These are phyloP conservation scores for Clarireedia paspali DNA, from an alignment of 2,329 filamentous ascomycete genomes.

Conservation along the genomic window DNA sequence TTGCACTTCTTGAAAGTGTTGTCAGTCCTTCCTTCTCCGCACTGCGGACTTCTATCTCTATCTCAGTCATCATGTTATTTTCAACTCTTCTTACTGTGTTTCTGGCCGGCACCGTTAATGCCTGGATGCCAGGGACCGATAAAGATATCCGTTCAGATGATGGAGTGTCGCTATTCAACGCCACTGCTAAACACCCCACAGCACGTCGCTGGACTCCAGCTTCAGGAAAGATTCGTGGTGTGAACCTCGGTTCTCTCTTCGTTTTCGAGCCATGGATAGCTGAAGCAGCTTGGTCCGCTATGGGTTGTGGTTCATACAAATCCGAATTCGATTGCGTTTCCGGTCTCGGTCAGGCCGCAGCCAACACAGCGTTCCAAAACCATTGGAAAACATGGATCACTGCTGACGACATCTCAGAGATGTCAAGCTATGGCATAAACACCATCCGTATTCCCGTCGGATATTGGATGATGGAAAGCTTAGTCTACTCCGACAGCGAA, in stretches of 20 bases:
- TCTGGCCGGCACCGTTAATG: background rate
- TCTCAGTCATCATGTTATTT: background rate
- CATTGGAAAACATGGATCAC: constrained; percentile 44
- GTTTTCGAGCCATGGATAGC: constrained; percentile 43
- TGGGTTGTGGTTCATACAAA: constrained; percentile 36
- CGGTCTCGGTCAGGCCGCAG: constrained; percentile 36
- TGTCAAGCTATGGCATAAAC: constrained; percentile 39
- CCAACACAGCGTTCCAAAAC: constrained; percentile 35
- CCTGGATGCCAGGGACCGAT: constrained; percentile 6
- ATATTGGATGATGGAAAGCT: constrained; percentile 41
- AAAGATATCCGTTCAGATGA: background rate
- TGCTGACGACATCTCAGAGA: constrained; percentile 36
- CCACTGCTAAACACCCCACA: constrained; percentile 1
- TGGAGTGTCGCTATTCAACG: constrained; percentile 5
- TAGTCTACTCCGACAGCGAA: constrained; percentile 36
- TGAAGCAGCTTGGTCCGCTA: constrained; percentile 32
- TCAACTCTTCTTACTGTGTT: constrained; percentile 1
- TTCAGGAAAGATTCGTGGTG: constrained; percentile 37
- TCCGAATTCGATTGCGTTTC: constrained; percentile 43
- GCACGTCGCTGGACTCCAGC: constrained; percentile 4
- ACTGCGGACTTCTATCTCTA: no score
- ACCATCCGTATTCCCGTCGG: constrained; percentile 42
- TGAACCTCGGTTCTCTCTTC: constrained; percentile 42
- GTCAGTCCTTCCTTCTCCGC: no score
- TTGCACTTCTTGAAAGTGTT: no score